Conservation (phyloP, 257 asterid genomes). For the Nicotiana otophora region DNA sequence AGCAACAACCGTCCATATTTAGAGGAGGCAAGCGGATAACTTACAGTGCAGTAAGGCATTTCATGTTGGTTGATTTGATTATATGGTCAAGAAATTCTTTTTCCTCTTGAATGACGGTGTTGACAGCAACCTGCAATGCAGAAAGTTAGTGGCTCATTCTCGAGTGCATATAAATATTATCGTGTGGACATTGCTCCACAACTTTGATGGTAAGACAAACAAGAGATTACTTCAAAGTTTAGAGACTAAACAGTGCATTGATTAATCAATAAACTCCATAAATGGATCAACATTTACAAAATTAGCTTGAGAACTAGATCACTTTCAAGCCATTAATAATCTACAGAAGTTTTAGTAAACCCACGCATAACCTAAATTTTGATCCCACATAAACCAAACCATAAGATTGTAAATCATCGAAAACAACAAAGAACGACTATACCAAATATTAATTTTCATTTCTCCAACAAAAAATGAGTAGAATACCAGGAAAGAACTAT, state of each 20-base stretch:
- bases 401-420: background rate
- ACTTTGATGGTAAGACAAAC: background rate
- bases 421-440: background rate
- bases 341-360: background rate
- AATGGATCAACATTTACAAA: background rate
- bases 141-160: conserved; percentile 1
- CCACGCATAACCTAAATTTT: background rate
- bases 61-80: conserved; percentile 95
- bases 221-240: background rate
- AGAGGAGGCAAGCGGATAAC: conserved; percentile 18
- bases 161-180: background rate
- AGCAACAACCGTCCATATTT: background rate
- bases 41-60: conserved; percentile 86
- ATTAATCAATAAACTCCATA: background rate
- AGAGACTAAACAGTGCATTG: background rate
- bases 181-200: background rate
- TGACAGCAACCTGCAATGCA: conserved; percentile 83
- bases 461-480: background rate
- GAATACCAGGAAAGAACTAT: background rate
- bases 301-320: background rate
- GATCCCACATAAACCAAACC: background rate
- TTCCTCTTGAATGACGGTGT: conserved; percentile 78
- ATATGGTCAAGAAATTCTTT: conserved; percentile 94
- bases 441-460: background rate
- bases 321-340: background rate